Conservation (phyloP, 2,329 filamentous ascomycete species). For the Trichothecium roseum region DNA sequence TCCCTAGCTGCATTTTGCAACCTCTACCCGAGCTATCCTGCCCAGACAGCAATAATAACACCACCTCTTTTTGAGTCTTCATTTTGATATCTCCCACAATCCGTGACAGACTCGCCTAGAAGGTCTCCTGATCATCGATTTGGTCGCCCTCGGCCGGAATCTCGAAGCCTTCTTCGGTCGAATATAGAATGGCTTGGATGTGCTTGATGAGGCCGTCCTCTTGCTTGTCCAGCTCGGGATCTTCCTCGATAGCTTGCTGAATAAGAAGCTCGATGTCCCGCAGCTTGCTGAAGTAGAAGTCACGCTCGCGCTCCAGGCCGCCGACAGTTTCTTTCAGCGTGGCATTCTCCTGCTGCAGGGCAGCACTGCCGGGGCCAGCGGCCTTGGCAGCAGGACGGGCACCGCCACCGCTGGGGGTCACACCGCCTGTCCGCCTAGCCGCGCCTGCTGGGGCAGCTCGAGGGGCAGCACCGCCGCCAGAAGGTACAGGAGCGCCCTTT, state of each 20-base stretch:
- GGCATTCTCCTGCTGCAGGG: constrained; percentile 73
- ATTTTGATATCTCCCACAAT: not conserved
- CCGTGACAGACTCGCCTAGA: constrained; percentile 31
- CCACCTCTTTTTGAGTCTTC: not conserved
- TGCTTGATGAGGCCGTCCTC: constrained; percentile 88
- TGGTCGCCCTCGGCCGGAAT: constrained; percentile 72
- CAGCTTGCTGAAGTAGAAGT: constrained; percentile 99
- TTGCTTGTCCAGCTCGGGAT: constrained; percentile 88
- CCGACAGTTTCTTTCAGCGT: constrained; percentile 92
- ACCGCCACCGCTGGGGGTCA: constrained; percentile 49
- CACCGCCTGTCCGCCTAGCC: constrained; percentile 41
- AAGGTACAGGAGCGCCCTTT: constrained; percentile 60
- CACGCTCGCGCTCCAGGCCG: constrained; percentile 87
- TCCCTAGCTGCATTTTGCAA: too few relatives aligned
- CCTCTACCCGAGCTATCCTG: too few relatives aligned
- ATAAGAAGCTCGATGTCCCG: constrained; percentile 92
- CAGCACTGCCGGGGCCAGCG: constrained; percentile 52
- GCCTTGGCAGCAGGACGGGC: constrained; percentile 29
- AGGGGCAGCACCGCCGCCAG: constrained; percentile 39
- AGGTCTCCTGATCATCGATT: constrained; percentile 71
- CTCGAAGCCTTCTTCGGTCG: constrained; percentile 87
- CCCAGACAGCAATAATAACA: too few relatives aligned
- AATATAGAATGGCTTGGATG: constrained; percentile 95
- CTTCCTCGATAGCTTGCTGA: constrained; percentile 84
- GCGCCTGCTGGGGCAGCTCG: constrained; percentile 38